Conservation (phyloP, 2,329 filamentous ascomycete genomes). For the Aspergillus fumigatus region DNA sequence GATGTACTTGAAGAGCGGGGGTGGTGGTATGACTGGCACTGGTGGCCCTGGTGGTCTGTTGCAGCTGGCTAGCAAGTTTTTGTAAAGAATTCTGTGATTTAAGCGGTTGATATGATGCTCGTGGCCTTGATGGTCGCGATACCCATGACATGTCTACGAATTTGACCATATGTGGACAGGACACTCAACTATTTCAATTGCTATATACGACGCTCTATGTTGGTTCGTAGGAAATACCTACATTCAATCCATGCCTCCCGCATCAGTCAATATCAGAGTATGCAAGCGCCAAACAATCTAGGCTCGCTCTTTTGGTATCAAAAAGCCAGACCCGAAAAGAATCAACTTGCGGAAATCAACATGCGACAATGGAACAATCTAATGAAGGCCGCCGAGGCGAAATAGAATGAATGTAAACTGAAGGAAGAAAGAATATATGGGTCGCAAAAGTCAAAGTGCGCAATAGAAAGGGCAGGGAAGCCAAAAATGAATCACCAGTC, state of each 20-base stretch:
- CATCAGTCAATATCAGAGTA: background rate
- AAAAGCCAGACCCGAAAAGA: background rate
- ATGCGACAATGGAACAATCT: background rate
- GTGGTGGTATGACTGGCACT: conserved; percentile 45
- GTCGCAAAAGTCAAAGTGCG: conserved; percentile 8
- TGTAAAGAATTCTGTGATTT: conserved; percentile 21
- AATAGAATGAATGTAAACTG: conserved; percentile 13
- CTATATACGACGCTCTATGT: background rate
- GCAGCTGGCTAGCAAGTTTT: conserved; percentile 58
- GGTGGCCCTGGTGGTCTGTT: conserved; percentile 50
- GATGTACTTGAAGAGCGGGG: conserved; percentile 81
- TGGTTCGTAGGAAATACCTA: background rate
- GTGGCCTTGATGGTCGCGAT: background rate
- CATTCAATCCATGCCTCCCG: background rate
- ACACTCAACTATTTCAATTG: background rate
- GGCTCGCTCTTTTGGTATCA: background rate
- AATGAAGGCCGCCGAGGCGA: background rate
- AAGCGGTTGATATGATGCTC: background rate
- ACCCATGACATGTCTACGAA: background rate
- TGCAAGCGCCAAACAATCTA: background rate
- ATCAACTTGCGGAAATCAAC: background rate
- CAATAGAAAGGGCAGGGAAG: conserved; percentile 7
- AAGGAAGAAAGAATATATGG: conserved; percentile 6
- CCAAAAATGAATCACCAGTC: conserved; percentile 54
- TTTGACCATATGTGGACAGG: background rate